phyloP scores from a whole-genome alignment of 2,329 filamentous ascomycete genomes.

The Xylariales sp. region DNA sequence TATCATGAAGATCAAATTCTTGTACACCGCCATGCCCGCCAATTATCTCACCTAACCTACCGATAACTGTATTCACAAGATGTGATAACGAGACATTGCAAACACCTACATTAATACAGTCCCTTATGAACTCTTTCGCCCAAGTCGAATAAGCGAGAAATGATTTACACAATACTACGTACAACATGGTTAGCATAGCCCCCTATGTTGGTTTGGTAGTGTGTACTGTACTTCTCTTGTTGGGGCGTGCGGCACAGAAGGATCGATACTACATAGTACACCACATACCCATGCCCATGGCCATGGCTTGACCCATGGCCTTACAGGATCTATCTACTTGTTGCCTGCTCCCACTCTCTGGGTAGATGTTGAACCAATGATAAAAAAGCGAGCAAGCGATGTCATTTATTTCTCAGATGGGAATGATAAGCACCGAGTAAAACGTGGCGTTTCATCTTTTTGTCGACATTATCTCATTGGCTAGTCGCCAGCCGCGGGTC shows the following conservation, averaged over 20 bases:
- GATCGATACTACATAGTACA: not conserved
- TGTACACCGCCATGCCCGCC: not conserved
- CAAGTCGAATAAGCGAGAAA: not conserved
- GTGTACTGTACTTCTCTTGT: not conserved
- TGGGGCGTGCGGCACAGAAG: not conserved
- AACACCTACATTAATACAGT: too few species aligned
- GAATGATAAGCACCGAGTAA: conserved; percentile 41
- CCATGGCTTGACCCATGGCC: too few species aligned
- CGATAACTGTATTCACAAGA: too few species aligned
- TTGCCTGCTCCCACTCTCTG: not conserved
- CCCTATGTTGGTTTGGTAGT: conserved; percentile 9
- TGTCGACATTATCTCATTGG: conserved; percentile 35
- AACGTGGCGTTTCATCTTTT: conserved; percentile 28
- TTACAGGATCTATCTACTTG: too few species aligned
- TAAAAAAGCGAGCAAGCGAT: not conserved
- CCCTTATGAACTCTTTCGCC: not conserved
- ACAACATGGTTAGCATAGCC: not conserved
- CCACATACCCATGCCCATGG: too few species aligned
- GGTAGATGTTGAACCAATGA: not conserved
- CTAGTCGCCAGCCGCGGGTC: conserved; percentile 34
- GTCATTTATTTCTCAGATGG: conserved; percentile 3
- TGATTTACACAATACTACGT: not conserved
- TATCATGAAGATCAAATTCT: not conserved
- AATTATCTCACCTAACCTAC: too few species aligned
- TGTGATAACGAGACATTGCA: too few species aligned